phyloP scores from a whole-genome alignment of 805 yeast species.

The Spathaspora hagerdaliae region DNA sequence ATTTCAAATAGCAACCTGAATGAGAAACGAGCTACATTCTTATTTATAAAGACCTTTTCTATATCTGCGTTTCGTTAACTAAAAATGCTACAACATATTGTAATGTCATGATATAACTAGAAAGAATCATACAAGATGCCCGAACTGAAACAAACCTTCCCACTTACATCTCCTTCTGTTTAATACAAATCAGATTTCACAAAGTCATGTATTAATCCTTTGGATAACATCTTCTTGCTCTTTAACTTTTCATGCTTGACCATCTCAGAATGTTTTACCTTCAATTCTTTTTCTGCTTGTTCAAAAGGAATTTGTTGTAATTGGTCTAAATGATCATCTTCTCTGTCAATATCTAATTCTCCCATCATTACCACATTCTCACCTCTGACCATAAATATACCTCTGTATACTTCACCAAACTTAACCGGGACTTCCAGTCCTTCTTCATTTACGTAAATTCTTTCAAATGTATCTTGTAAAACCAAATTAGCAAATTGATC shows the following conservation, averaged over 20 bases:
- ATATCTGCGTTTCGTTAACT: not conserved
- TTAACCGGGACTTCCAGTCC: slow-evolving; percentile 40
- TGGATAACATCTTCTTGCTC: slow-evolving; percentile 45
- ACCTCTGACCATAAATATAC: slow-evolving; percentile 88
- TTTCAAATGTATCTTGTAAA: slow-evolving; percentile 84
- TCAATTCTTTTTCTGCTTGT: slow-evolving; percentile 50
- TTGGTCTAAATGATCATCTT: slow-evolving; percentile 61
- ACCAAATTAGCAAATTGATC: slow-evolving; percentile 95
- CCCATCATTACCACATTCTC: slow-evolving; percentile 94
- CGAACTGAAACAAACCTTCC: not conserved
- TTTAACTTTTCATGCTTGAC: slow-evolving; percentile 41
- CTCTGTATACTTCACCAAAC: slow-evolving; percentile 75
- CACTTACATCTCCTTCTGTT: not conserved
- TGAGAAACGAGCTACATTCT: too few relatives aligned
- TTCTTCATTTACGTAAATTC: slow-evolving; percentile 56
- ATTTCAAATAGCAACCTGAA: too few relatives aligned
- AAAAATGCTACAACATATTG: too few relatives aligned
- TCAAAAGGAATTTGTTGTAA: slow-evolving; percentile 58
- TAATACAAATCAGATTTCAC: slow-evolving; percentile 52
- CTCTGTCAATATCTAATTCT: slow-evolving; percentile 84
- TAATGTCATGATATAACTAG: too few relatives aligned
- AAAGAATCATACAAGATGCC: not conserved
- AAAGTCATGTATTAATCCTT: slow-evolving; percentile 57
- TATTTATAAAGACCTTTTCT: not conserved
- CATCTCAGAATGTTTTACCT: slow-evolving; percentile 24